A percentile compares a stretch with the other conserved stretches of the same genome.
These are phyloP conservation scores for Ceraceosorus guamensis DNA, from an alignment of 1,284 basidiomycete genomes.

Conservation along the genomic window DNA sequence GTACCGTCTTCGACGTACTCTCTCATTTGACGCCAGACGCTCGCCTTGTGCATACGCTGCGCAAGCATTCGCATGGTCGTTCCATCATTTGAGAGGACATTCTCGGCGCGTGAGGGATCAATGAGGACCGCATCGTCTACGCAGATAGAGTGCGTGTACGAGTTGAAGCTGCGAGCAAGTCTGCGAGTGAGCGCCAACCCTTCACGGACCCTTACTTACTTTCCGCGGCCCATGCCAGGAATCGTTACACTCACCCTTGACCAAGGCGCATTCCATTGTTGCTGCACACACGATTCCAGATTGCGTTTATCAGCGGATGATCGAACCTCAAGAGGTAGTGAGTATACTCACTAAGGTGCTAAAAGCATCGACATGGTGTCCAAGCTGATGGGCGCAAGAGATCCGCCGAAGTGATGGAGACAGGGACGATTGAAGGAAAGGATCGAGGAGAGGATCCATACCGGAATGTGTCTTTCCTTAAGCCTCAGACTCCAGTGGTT, in stretches of 20 bases:
- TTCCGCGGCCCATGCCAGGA: too few species aligned
- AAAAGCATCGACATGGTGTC: slow-evolving; percentile 1
- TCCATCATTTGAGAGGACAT: slow-evolving; percentile 2
- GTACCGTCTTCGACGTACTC: slow-evolving; percentile 1
- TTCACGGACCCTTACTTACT: too few species aligned
- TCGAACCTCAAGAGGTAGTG: too few species aligned
- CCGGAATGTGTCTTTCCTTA: too few species aligned
- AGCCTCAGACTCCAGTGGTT: too few species aligned
- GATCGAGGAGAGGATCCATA: too few species aligned
- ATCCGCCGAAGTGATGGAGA: too few species aligned
- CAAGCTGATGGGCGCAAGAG: too few species aligned
- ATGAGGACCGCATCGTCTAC: slow-evolving; percentile 5
- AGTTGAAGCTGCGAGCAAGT: slow-evolving; percentile 4
- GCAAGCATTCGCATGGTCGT: slow-evolving; percentile 5
- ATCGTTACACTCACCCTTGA: slow-evolving; percentile 1
- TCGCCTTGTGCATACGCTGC: slow-evolving; percentile 4
- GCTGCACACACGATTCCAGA: not conserved
- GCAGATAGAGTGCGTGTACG: slow-evolving; percentile 3
- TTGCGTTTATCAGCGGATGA: not conserved
- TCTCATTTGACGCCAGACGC: slow-evolving; percentile 4
- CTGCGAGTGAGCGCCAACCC: not conserved
- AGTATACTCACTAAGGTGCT: slow-evolving; percentile 3
- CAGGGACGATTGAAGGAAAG: too few species aligned
- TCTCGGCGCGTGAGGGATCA: slow-evolving; percentile 3
- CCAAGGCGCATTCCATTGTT: slow-evolving; percentile 7